Percentiles rank a stretch among this genome's conserved stretches.
Conservation (phyloP, 352 stramenopile species). For the Pythium plurisporium region DNA sequence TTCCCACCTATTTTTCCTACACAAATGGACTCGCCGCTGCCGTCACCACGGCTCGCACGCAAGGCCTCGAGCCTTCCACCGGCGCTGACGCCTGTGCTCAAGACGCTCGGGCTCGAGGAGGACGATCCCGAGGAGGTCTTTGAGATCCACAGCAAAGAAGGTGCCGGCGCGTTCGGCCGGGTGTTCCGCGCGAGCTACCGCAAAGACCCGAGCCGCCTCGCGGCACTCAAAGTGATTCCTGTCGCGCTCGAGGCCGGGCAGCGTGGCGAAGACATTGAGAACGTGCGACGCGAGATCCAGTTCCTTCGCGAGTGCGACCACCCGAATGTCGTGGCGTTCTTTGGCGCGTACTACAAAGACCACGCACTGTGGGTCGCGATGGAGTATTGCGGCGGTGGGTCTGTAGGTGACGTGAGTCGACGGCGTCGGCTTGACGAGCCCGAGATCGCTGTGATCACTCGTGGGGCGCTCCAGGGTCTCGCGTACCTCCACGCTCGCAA, state of each 20-base stretch:
- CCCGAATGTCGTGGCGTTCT: slow-evolving; percentile 74
- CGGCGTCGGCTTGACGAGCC: slow-evolving; percentile 44
- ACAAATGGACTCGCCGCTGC: slow-evolving; percentile 9
- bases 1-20: not conserved
- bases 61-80: slow-evolving; percentile 20
- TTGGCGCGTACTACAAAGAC: slow-evolving; percentile 78
- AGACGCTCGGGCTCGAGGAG: slow-evolving; percentile 51
- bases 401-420: slow-evolving; percentile 65
- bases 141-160: slow-evolving; percentile 71
- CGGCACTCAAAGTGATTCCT: slow-evolving; percentile 72
- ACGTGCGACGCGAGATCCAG: slow-evolving; percentile 64
- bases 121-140: slow-evolving; percentile 65
- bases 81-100: slow-evolving; percentile 31
- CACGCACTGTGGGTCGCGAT: slow-evolving; percentile 86
- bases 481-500: slow-evolving; percentile 87
- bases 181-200: slow-evolving; percentile 65
- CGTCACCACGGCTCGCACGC: slow-evolving; percentile 14
- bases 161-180: slow-evolving; percentile 58
- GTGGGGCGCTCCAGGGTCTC: slow-evolving; percentile 80
- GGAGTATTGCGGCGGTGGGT: slow-evolving; percentile 86
- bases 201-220: slow-evolving; percentile 30
- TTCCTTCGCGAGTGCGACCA: slow-evolving; percentile 72
- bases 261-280: slow-evolving; percentile 63
- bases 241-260: slow-evolving; percentile 57
- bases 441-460: slow-evolving; percentile 77